phyloP scores from a whole-genome alignment of 2,329 filamentous ascomycete species.

The Fusarium sp. region DNA sequence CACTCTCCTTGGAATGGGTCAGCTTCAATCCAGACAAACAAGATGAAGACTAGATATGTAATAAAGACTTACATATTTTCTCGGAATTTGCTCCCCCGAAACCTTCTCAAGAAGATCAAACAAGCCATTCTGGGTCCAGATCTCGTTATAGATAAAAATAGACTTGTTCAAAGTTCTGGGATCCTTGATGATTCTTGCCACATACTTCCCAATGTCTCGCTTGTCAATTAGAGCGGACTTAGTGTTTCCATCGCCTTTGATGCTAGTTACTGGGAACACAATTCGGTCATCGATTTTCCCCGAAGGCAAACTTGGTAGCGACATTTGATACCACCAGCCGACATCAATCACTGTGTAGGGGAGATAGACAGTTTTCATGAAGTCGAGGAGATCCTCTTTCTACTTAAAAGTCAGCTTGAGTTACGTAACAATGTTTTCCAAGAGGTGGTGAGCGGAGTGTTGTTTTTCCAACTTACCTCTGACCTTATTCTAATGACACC shows the following conservation, averaged over 20 bases:
- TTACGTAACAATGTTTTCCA: too few relatives aligned
- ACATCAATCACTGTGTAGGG: background rate
- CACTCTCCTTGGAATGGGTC: too few relatives aligned
- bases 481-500: background rate
- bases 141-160: constrained; percentile 63
- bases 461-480: too few relatives aligned
- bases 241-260: background rate
- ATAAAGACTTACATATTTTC: too few relatives aligned
- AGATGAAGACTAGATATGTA: too few relatives aligned
- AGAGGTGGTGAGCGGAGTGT: too few relatives aligned
- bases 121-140: constrained; percentile 61
- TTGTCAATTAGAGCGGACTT: background rate
- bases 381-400: too few relatives aligned
- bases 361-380: background rate
- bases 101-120: constrained; percentile 59
- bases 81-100: too few relatives aligned
- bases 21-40: too few relatives aligned
- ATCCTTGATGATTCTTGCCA: constrained; percentile 62
- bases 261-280: background rate
- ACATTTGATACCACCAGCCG: background rate
- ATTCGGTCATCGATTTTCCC: background rate
- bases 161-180: constrained; percentile 62
- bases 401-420: too few relatives aligned
- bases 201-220: constrained; percentile 25
- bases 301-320: background rate